These are phyloP conservation scores for Theobroma grandiflorum DNA, from an alignment of 441 rosid genomes.

Conservation along the genomic window DNA sequence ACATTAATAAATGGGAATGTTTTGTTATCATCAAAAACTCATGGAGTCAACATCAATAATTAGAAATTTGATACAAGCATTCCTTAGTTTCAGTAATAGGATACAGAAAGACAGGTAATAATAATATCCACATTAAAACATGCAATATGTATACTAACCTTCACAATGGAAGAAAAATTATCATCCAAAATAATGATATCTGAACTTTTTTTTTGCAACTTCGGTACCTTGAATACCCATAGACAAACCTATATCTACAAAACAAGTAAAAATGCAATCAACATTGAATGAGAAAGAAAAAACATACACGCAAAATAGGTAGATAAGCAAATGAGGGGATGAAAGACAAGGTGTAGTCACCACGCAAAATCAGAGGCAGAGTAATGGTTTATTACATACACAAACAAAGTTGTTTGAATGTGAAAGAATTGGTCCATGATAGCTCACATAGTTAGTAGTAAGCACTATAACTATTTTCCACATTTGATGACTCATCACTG, in stretches of 20 bases:
- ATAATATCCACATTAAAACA: constrained; percentile 1
- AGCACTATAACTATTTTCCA: neutral
- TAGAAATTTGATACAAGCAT: constrained; percentile 10
- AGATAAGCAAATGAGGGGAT: constrained; percentile 10
- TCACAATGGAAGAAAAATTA: constrained; percentile 91
- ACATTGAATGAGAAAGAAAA: constrained; percentile 26
- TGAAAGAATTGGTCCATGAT: neutral
- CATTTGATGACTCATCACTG: neutral
- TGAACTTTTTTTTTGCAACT: constrained; percentile 97
- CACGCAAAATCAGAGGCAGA: neutral
- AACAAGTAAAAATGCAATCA: constrained; percentile 37
- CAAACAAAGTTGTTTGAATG: neutral
- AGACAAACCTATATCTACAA: constrained; percentile 84
- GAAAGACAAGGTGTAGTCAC: constrained; percentile 10
- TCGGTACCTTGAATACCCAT: constrained; percentile 99
- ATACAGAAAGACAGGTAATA: constrained; percentile 8
- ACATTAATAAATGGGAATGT: too few relatives aligned
- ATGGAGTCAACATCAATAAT: neutral
- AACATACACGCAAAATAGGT: neutral
- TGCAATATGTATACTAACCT: constrained; percentile 59
- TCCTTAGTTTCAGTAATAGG: neutral
- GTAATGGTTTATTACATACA: neutral
- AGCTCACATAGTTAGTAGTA: neutral
- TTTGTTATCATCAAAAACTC: too few relatives aligned
- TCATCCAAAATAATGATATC: constrained; percentile 97